phyloP scores from a whole-genome alignment of 192 early-diverging fungal species.

The Mortierella claussenii region DNA sequence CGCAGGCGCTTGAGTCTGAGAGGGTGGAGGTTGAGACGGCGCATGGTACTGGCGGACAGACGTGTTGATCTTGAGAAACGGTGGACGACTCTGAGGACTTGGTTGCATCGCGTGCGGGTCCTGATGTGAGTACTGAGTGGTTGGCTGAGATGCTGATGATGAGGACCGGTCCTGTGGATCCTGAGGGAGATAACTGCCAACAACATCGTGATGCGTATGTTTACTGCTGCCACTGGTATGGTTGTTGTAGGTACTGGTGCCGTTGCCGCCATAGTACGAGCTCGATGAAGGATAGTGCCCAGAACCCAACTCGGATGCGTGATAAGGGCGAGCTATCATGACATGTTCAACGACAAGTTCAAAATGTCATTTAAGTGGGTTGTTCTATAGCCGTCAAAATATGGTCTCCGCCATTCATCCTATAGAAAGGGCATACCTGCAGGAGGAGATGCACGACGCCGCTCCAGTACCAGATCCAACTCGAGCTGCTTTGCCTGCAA shows the following conservation, averaged over 20 bases:
- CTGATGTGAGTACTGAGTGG: slow-evolving; percentile 8
- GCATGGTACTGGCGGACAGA: slow-evolving; percentile 28
- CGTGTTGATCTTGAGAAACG: slow-evolving; percentile 47
- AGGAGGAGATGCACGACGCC: slow-evolving; percentile 39
- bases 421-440: slow-evolving; percentile 19
- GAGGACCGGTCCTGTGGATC: slow-evolving; percentile 28
- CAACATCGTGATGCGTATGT: slow-evolving; percentile 24
- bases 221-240: slow-evolving; percentile 8
- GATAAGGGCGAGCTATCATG: slow-evolving; percentile 22
- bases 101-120: slow-evolving; percentile 32
- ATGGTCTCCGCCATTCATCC: too few species aligned
- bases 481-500: slow-evolving; percentile 57
- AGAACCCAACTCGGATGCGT: slow-evolving; percentile 6
- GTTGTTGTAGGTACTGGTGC: neutral
- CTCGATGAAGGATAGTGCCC: slow-evolving; percentile 17
- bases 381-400: too few species aligned
- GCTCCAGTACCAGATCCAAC: slow-evolving; percentile 40
- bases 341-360: too few species aligned
- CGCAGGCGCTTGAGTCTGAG: neutral
- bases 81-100: slow-evolving; percentile 33
- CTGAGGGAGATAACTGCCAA: slow-evolving; percentile 4
- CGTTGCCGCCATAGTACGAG: slow-evolving; percentile 6
- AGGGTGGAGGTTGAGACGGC: slow-evolving; percentile 12
- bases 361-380: too few species aligned
- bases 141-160: slow-evolving; percentile 1